Base-by-base conservation (phyloP, 192 early-diverging fungal species). In the Rhizophagus prolifer region DNA sequence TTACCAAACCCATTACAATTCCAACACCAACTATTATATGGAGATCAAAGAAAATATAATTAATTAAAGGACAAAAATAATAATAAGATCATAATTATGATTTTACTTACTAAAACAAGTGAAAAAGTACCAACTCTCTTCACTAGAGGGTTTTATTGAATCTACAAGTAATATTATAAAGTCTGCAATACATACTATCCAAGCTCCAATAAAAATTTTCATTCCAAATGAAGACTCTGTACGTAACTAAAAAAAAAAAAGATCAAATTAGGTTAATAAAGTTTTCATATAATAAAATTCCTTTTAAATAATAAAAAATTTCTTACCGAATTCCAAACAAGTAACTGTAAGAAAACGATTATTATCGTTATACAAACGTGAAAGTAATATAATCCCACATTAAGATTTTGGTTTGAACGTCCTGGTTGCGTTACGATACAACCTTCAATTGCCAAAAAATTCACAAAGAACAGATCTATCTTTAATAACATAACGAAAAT, bases 381-480 rank as follows among this genome's bases (percentile, higher is more conserved):
- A 26, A 74, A 63, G 14, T 41, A 74, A 62, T 62, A 74, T n/a
- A 59, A 23, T n/a, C 5, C 23, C 19, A 0, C 1, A 26, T 1
- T 7, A 62, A 8, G 9, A 2, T 44, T 44, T 44, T 12, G 41
- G 4, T 44, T 16, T 21, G 25, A 16, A 34, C 26, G 16, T 0
- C 60, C 21, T 25, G 21, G 21, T 5, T 3, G 23, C 4, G 90
- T 85, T 28, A 92, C 81, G 6, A 88, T 79, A 26, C 91, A 78
- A 70, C 86, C 90, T 74, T 94, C 92, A 31, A 92, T 83, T 12
- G 88, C 86, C 75, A 93, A 94, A 14, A 86, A 87, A 7, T 93
- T 60, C 73, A 94, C 94, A 84, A 96, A 96, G 83, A 94, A 96
- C 1, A 95, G 80, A 66, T 96, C 94, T 19, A 95, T 72, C 81